These are phyloP conservation scores for Endoconidiophora laricicola DNA, from an alignment of 2,329 filamentous ascomycete genomes.

Conservation along the genomic window DNA sequence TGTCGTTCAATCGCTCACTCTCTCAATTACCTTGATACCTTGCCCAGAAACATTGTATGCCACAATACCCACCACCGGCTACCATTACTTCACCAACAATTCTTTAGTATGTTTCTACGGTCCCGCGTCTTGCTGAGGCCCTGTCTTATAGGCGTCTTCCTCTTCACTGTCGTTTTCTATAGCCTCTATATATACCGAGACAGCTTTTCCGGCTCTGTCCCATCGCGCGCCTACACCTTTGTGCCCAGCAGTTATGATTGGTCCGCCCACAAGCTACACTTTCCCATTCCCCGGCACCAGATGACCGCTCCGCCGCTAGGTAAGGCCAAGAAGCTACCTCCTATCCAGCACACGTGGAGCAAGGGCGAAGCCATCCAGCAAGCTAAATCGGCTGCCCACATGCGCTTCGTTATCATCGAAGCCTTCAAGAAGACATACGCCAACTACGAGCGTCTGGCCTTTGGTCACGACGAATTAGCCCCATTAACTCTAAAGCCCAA, in stretches of 20 bases:
- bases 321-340: not conserved
- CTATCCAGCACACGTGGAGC: constrained; percentile 7
- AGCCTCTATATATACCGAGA: constrained; percentile 36
- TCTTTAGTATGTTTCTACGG: constrained; percentile 2
- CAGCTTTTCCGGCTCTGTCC: not conserved
- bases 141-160: constrained; percentile 27
- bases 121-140: constrained; percentile 20
- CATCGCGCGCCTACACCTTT: constrained; percentile 1
- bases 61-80: no score
- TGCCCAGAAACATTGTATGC: no score
- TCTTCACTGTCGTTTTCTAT: constrained; percentile 49
- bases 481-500: constrained; percentile 35
- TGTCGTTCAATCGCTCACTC: no score
- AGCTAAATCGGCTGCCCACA: constrained; percentile 11
- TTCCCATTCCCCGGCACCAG: constrained; percentile 13
- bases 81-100: not conserved
- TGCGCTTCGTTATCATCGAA: constrained; percentile 28
- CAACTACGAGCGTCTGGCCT: constrained; percentile 45
- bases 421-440: constrained; percentile 40
- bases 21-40: no score
- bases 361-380: constrained; percentile 5
- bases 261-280: constrained; percentile 13
- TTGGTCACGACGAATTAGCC: constrained; percentile 45
- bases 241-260: constrained; percentile 15
- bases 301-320: constrained; percentile 14